These are phyloP conservation scores for Phytophthora pisi DNA, from an alignment of 352 stramenopile genomes.

Conservation along the genomic window DNA sequence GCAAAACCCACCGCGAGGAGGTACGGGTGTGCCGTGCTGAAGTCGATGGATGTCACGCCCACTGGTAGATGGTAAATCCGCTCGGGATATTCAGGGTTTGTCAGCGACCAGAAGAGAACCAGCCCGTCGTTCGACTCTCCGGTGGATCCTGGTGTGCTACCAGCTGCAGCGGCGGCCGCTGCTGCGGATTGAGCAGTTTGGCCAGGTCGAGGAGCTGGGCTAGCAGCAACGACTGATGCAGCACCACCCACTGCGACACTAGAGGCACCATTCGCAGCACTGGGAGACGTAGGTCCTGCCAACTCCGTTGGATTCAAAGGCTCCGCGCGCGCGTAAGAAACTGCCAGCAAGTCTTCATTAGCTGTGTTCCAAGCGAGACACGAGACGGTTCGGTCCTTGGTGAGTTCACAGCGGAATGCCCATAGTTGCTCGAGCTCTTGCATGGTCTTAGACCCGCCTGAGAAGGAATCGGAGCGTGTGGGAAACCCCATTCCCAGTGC, in stretches of 20 bases:
- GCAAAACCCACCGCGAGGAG: constrained; percentile 90
- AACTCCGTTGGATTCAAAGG: constrained; percentile 1
- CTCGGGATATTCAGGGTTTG: constrained; percentile 92
- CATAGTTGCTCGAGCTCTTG: constrained; percentile 73
- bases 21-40: constrained; percentile 86
- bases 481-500: constrained; percentile 23
- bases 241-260: neutral
- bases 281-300: constrained; percentile 1
- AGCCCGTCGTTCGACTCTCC: constrained; percentile 53
- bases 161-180: constrained; percentile 11
- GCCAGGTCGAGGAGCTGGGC: constrained; percentile 10
- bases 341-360: constrained; percentile 90
- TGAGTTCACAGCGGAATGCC: constrained; percentile 74
- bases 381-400: constrained; percentile 59
- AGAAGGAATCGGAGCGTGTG: constrained; percentile 7
- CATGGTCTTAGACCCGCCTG: constrained; percentile 5
- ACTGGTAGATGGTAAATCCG: constrained; percentile 81
- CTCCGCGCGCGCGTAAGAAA: constrained; percentile 73
- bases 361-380: constrained; percentile 88
- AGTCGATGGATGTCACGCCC: constrained; percentile 90
- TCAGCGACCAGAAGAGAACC: constrained; percentile 94
- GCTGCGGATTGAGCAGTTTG: constrained; percentile 15
- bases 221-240: neutral
- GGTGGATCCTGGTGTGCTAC: neutral
- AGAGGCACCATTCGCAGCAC: neutral